These are phyloP conservation scores for Besnoitia besnoiti DNA, from an alignment of 169 alveolate species.

Conservation along the genomic window DNA sequence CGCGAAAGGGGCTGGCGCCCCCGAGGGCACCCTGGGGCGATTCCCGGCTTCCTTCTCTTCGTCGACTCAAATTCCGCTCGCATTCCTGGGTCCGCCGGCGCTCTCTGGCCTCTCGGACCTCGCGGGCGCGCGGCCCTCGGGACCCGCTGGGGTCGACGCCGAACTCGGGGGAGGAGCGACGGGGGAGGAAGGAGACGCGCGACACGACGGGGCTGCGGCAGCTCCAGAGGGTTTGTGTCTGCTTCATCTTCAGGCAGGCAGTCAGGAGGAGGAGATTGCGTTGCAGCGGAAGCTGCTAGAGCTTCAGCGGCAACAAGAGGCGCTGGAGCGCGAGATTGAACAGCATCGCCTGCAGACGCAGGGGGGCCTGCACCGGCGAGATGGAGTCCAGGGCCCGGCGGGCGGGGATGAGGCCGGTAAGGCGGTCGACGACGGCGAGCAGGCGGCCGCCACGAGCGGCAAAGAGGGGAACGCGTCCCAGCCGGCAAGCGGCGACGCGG, in stretches of 20 bases:
- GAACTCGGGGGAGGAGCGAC: neutral
- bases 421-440: no score
- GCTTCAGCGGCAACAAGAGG: conserved; percentile 6
- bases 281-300: neutral
- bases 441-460: no score
- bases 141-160: neutral
- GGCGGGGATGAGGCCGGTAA: neutral
- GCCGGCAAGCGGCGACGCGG: neutral
- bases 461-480: no score
- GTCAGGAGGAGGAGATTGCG: conserved; percentile 5
- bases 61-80: neutral
- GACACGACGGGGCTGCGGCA: neutral
- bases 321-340: conserved; percentile 20
- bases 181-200: neutral
- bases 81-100: neutral
- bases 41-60: neutral
- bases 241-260: neutral
- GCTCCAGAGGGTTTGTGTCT: neutral
- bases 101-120: no score
- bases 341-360: neutral
- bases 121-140: no score
- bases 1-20: no score
- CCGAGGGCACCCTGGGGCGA: neutral
- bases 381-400: neutral
- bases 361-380: no score